These are phyloP conservation scores for Suillus tomentosus DNA, from an alignment of 768 basidiomycete species.

Conservation along the genomic window DNA sequence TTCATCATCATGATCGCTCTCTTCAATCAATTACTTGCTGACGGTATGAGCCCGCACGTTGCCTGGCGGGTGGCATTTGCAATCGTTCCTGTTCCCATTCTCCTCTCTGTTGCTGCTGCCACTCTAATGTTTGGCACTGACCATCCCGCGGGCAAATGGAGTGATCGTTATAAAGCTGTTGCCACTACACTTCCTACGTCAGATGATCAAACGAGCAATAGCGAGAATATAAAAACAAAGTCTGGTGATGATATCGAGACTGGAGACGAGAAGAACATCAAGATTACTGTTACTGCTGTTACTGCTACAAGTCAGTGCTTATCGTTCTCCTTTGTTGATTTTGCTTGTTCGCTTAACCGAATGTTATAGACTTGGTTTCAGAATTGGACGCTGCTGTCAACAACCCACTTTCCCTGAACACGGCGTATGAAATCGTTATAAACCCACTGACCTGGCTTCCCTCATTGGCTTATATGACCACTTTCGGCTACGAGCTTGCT, in stretches of 20 bases:
- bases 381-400: slow-evolving; percentile 48
- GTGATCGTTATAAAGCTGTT: slow-evolving; percentile 43
- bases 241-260: slow-evolving; percentile 25
- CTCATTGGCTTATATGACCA: slow-evolving; percentile 51
- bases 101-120: slow-evolving; percentile 44
- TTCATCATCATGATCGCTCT: slow-evolving; percentile 60
- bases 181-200: slow-evolving; percentile 24
- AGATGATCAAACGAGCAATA: slow-evolving; percentile 12
- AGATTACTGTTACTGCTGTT: slow-evolving; percentile 24
- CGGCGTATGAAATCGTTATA: slow-evolving; percentile 35
- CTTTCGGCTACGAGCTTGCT: slow-evolving; percentile 60
- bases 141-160: slow-evolving; percentile 57
- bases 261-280: slow-evolving; percentile 31
- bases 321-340: background rate
- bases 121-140: slow-evolving; percentile 51
- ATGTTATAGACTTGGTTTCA: slow-evolving; percentile 26
- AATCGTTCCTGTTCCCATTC: slow-evolving; percentile 55
- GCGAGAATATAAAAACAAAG: slow-evolving; percentile 21
- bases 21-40: slow-evolving; percentile 40
- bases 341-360: background rate
- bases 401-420: slow-evolving; percentile 40
- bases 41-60: slow-evolving; percentile 39
- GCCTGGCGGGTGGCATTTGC: slow-evolving; percentile 61
- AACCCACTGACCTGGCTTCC: slow-evolving; percentile 58
- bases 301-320: slow-evolving; percentile 11